Conservation (phyloP, 2,329 filamentous ascomycete genomes). For the Tympanopsis confertula region DNA sequence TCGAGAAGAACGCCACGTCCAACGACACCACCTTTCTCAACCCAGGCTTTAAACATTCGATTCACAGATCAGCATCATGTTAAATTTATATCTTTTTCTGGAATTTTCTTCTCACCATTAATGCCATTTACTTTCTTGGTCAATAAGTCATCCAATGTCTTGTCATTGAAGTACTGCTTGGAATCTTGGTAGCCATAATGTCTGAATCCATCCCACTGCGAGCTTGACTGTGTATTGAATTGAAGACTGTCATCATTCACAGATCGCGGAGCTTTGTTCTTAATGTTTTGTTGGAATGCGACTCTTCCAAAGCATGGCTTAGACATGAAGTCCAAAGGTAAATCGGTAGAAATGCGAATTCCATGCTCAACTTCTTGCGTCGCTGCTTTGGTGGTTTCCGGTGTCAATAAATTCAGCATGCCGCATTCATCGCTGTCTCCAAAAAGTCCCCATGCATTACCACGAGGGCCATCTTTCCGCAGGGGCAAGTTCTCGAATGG, state of each 20-base stretch:
- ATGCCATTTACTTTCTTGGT: conserved; percentile 4
- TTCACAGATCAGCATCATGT: conserved; percentile 11
- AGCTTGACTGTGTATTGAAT: background rate
- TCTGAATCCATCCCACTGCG: conserved; percentile 10
- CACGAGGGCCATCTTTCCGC: conserved; percentile 24
- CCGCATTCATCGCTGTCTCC: conserved; percentile 29
- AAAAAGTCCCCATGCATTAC: conserved; percentile 29
- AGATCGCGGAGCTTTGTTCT: conserved; percentile 8
- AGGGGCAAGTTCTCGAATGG: conserved; percentile 26
- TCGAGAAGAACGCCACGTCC: conserved; percentile 40
- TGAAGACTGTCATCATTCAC: conserved; percentile 11
- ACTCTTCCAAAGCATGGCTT: conserved; percentile 21
- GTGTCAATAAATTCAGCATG: conserved; percentile 30
- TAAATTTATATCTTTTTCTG: conserved; percentile 14
- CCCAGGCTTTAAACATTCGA: conserved; percentile 19
- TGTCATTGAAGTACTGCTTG: conserved; percentile 18
- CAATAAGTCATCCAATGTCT: conserved; percentile 29
- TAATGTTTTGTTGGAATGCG: conserved; percentile 16
- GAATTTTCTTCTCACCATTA: background rate
- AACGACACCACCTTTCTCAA: conserved; percentile 29
- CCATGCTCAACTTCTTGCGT: conserved; percentile 25
- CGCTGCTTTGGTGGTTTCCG: conserved; percentile 23
- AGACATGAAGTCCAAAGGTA: conserved; percentile 18
- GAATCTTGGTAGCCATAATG: conserved; percentile 25
- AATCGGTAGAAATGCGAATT: conserved; percentile 26